Evolutionary conservation across 768 basidiomycete species (phyloP).

Genomic region (Pisolithus tinctorius): DNA sequence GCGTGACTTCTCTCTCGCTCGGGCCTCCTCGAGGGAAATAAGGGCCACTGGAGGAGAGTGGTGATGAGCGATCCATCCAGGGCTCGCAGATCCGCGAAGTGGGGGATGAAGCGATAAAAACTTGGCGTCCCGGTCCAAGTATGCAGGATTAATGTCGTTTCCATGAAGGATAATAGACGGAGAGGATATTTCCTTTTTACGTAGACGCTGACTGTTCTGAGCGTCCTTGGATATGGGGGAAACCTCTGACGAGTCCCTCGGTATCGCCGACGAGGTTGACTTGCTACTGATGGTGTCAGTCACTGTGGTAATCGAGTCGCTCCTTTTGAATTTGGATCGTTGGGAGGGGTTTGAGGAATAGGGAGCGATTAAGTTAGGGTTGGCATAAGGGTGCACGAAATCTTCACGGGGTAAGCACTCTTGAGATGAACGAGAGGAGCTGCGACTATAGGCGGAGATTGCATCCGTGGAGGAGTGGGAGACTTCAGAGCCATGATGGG

Average conservation of each 20-base stretch:
- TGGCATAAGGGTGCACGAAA: slow-evolving; percentile 71
- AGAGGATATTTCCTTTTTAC: slow-evolving; percentile 51
- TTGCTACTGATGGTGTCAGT: slow-evolving; percentile 38
- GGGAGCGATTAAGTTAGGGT: slow-evolving; percentile 55
- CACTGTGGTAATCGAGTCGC: slow-evolving; percentile 48
- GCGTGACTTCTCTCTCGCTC: slow-evolving; percentile 57
- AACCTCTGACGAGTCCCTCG: slow-evolving; percentile 27
- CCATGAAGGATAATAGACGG: slow-evolving; percentile 39
- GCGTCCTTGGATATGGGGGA: slow-evolving; percentile 17
- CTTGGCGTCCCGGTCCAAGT: slow-evolving; percentile 23
- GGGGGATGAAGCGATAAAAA: slow-evolving; percentile 29
- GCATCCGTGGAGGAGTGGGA: slow-evolving; percentile 11
- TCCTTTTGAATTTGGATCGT: slow-evolving; percentile 30
- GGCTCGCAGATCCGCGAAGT: slow-evolving; percentile 24
- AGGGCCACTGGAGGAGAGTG: slow-evolving; percentile 51
- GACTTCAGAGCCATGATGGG: slow-evolving; percentile 1
- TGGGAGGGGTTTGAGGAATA: slow-evolving; percentile 28
- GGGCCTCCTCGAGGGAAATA: slow-evolving; percentile 74
- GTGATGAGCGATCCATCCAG: slow-evolving; percentile 46
- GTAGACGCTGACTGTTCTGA: slow-evolving; percentile 12
- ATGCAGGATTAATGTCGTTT: slow-evolving; percentile 17
- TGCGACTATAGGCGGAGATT: slow-evolving; percentile 6
- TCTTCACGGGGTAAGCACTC: slow-evolving; percentile 28
- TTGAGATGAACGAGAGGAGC: slow-evolving; percentile 24
- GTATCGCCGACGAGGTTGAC: slow-evolving; percentile 29